A percentile compares a stretch with the other conserved stretches of the same genome.
phyloP scores from a whole-genome alignment of 2,329 filamentous ascomycete species.

The Coleophoma eucalyptorum region DNA sequence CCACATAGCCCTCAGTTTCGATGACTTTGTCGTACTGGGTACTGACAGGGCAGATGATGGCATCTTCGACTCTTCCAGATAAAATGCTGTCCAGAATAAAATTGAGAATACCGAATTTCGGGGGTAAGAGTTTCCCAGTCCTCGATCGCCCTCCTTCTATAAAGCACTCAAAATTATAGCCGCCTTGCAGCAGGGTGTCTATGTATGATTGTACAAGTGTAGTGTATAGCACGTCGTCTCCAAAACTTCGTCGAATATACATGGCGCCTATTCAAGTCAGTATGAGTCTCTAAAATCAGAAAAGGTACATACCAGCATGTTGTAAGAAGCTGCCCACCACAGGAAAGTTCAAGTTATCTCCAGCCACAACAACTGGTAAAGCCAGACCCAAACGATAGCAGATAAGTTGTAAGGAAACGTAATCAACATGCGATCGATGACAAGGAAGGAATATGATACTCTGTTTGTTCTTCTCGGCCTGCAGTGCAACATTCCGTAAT shows the following conservation, averaged over 20 bases:
- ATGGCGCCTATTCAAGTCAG: conserved; percentile 59
- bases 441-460: conserved; percentile 95
- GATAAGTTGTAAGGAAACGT: conserved; percentile 90
- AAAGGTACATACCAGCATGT: conserved; percentile 60
- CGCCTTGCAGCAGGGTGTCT: conserved; percentile 83
- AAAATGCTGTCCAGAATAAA: conserved; percentile 90
- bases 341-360: conserved; percentile 95
- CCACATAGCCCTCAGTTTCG: conserved; percentile 95
- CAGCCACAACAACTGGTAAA: conserved; percentile 86
- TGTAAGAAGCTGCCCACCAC: conserved; percentile 87
- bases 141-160: conserved; percentile 92
- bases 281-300: background rate
- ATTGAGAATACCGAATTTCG: conserved; percentile 91
- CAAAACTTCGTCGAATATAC: conserved; percentile 92
- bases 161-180: conserved; percentile 95
- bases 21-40: conserved; percentile 99
- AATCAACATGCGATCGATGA: conserved; percentile 93
- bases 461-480: conserved; percentile 82
- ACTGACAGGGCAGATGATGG: conserved; percentile 91
- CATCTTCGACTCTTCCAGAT: conserved; percentile 83
- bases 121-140: conserved; percentile 88
- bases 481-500: conserved; percentile 74
- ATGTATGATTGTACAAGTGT: conserved; percentile 96
- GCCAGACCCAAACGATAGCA: conserved; percentile 91
- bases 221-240: conserved; percentile 84